Base-by-base conservation (phyloP, 75 land plant genomes). In the Ceratopteris richardii region DNA sequence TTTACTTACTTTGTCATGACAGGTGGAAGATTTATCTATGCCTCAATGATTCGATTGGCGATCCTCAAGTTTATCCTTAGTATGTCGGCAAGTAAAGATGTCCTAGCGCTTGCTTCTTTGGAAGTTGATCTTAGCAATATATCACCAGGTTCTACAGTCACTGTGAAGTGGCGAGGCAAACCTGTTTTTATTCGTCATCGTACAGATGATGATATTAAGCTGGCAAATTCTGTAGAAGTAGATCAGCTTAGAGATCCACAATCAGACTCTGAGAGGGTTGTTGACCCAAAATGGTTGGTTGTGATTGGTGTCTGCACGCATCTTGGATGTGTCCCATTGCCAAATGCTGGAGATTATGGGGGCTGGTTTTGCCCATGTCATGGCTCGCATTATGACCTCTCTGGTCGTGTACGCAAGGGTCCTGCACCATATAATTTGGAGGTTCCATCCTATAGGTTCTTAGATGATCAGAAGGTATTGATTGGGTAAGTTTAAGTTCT, bases 281-380 rank as follows among this genome's bases (percentile, higher is more conserved):
- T 69, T 22, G 64, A 77, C 31, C 91, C 88, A 13, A 76, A 77
- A 58, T 84, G 84, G 76, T 79, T 87, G 33, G 65, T 87, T 56
- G 91, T 87, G 39, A 25, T 84, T 51, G 54, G 91, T 2, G 91
- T 87, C 30, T 87, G 91, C 56, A 87, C 91, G 0, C 84, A 81
- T 53, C 74, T 81, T 23, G 84, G 84, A 23, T 81, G 84, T 39
- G 82, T 81, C 20, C 91, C 91, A 16, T 56, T 87, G 46, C 91
- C 91, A 0, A 77, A 81, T 71, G 91, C 89, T 24, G 91, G 91
- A n/a, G 91, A 87, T 57, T 87, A 51, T 68, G 84, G 84, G 29
- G 88, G 91, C 3, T 87, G 91, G 91, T 87, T 87, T 41, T 87
- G 91, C 52, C 91, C 91, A 2, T 87, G 91, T 64, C 91, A 87